Base-by-base conservation (phyloP, 177 flowering plant species). In the Vitis hybrid region DNA sequence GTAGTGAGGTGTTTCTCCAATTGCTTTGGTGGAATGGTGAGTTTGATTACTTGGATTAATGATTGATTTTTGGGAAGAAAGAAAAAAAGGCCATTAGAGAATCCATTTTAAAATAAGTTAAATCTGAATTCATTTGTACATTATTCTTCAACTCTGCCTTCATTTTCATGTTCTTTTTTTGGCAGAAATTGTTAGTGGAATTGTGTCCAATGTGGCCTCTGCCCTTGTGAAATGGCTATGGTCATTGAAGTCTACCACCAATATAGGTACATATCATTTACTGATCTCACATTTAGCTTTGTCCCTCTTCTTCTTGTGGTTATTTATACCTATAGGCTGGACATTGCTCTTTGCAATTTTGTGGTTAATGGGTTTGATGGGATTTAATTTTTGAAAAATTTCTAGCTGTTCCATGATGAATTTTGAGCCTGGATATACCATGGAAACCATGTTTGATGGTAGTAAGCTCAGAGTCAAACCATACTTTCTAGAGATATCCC, bases 401-500 rank as follows among this genome's bases (percentile, higher is more conserved):
- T 57, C 77, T 59, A 67, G 78, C 69, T 78, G 84, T 70, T 76
- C 85, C 4, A 66, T 66, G 83, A 68, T 84, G 79, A 84, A 79
- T 84, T 22, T 81, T 57, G 87, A 84, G 55, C 62, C 65, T 61
- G 87, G 85, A 48, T 84, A 81, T 26, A 67, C 70, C 1, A 83
- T 84, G 49, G 85, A 81, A 74, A 84, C 87, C 11, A 77, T 84
- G 57, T 81, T 84, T 53, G 87, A 84, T 74, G 85, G 85, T 39
- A 81, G 83, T 50, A 81, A 76, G 74, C 72, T 73, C 39, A 79
- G 85, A 51, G 73, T 84, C 12, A 80, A 84, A 49, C 82, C 87
- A 31, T 55, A 71, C 50, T 69, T 80, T 15, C 74, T 84, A 62
- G 74, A 78, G 63, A 68, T 78, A 2, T 74, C 81, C 4, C 76